Conservation (phyloP, 805 yeast genomes). For the Myxozyma neotropica region DNA sequence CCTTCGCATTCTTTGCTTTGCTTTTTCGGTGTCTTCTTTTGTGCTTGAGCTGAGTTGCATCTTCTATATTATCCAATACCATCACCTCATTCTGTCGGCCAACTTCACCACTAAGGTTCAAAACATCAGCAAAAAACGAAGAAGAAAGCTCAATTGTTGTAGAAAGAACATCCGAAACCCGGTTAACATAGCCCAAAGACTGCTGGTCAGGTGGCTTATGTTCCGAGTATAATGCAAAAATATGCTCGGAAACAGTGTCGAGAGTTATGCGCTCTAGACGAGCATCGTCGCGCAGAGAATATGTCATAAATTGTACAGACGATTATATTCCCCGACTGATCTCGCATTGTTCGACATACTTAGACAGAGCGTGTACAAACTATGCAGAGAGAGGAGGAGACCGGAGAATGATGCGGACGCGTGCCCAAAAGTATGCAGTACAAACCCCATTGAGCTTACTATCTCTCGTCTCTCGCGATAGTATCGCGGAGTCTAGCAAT, state of each 20-base stretch:
- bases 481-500: too few species aligned
- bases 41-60: background rate
- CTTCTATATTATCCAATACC: background rate
- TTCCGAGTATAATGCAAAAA: conserved; percentile 13
- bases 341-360: background rate
- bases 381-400: background rate
- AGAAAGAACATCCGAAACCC: conserved; percentile 8
- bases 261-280: conserved; percentile 4
- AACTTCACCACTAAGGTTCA: background rate
- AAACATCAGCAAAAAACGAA: background rate
- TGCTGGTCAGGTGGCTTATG: conserved; percentile 13
- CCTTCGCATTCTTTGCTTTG: background rate
- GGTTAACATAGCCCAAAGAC: conserved; percentile 24
- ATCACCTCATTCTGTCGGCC: background rate
- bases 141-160: background rate
- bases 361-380: background rate
- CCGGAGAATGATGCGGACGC: too few species aligned
- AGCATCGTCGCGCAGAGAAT: background rate
- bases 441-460: background rate
- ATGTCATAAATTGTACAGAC: background rate
- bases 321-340: background rate
- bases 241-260: conserved; percentile 16
- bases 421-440: too few species aligned
- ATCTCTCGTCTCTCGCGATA: too few species aligned
- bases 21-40: background rate